Evolutionary conservation across 352 stramenopile genomes (phyloP), one percentile per base, ranked within the genome.

Genomic region (Phytopythium kandeliae): DNA sequence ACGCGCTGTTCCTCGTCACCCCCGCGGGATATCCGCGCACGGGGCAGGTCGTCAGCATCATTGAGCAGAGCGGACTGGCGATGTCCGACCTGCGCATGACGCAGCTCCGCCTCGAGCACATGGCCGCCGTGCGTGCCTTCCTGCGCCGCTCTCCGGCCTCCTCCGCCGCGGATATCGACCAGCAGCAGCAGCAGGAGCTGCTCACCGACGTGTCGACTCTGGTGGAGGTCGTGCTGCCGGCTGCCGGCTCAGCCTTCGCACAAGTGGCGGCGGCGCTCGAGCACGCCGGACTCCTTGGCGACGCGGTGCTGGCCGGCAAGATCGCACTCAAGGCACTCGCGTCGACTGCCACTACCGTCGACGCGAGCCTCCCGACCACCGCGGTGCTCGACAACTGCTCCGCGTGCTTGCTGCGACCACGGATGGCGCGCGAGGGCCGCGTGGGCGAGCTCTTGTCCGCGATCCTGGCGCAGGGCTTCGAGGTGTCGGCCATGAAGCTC

Each of bases 401-500:
- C 41, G 40, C 88, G 38, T 89, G 77, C 49, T 35, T 90, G 3
- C 25, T 90, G 45, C 72, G 71, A 1, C 77, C 81, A 4, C 65
- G 77, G 31, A 69, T 92, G 54, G 13, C 89, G 12, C 69, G 69
- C 16, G 78, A 88, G 42, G 73, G 75, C 26, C 55, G 72, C 13
- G 63, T 79, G 2, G 91, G 92, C 13, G 63, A 78, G 13, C 74
- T 98, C 19, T 51, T 98, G 30, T 54, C 89, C 30, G 67, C 67
- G 9, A 95, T 98, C 36, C 30, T 95, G 22, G 50, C 44, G 9
- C 61, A 78, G 13, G 89, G 85, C 15, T 97, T 95, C 60, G 84
- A 97, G 43, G 62, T 98, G 16, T 96, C 87, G 19, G 92, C 91
- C 2, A 62, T 97, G 24, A 84, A 95, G 56, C 69, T 85, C 35